Conservation (phyloP, 352 stramenopile species). For the Phytophthora quininea region DNA sequence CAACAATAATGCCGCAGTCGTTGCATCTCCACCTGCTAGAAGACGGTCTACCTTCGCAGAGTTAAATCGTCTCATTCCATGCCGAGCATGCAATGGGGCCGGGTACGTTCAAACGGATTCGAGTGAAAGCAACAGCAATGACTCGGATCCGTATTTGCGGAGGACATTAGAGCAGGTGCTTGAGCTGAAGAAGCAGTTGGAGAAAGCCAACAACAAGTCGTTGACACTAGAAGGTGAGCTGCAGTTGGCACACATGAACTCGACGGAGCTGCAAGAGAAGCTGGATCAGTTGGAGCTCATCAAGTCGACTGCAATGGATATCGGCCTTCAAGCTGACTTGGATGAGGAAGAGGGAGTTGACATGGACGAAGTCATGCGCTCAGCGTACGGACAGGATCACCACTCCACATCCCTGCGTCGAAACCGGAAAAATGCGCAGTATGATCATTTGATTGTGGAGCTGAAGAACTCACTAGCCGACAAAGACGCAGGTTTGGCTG, state of each 20-base stretch:
- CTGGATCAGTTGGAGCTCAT: slow-evolving; percentile 45
- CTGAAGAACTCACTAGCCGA: slow-evolving; percentile 60
- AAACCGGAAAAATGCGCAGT: slow-evolving; percentile 45
- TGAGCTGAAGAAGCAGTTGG: slow-evolving; percentile 51
- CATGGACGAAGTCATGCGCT: slow-evolving; percentile 54
- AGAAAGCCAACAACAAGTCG: slow-evolving; percentile 38
- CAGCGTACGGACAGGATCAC: slow-evolving; percentile 10
- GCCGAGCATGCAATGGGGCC: slow-evolving; percentile 53
- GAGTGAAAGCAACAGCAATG: slow-evolving; percentile 15
- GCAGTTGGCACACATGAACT: slow-evolving; percentile 34
- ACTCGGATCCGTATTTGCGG: slow-evolving; percentile 60
- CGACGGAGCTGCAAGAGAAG: slow-evolving; percentile 36
- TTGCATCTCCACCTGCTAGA: slow-evolving; percentile 7
- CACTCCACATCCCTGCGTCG: slow-evolving; percentile 4
- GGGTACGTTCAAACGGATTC: slow-evolving; percentile 49
- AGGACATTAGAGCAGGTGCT: slow-evolving; percentile 70
- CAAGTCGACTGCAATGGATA: slow-evolving; percentile 38
- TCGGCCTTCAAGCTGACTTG: slow-evolving; percentile 51
- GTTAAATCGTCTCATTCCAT: slow-evolving; percentile 51
- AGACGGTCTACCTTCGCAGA: slow-evolving; percentile 20
- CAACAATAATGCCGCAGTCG: slow-evolving; percentile 2
- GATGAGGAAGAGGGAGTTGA: slow-evolving; percentile 59
- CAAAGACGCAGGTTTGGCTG: slow-evolving; percentile 44
- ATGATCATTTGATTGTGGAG: slow-evolving; percentile 74
- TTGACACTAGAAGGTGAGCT: slow-evolving; percentile 48